A percentile compares a stretch with the other conserved stretches of the same genome.
Evolutionary conservation across 805 yeast species (phyloP).

Genomic region (Kodamaea nitidulidarum): DNA sequence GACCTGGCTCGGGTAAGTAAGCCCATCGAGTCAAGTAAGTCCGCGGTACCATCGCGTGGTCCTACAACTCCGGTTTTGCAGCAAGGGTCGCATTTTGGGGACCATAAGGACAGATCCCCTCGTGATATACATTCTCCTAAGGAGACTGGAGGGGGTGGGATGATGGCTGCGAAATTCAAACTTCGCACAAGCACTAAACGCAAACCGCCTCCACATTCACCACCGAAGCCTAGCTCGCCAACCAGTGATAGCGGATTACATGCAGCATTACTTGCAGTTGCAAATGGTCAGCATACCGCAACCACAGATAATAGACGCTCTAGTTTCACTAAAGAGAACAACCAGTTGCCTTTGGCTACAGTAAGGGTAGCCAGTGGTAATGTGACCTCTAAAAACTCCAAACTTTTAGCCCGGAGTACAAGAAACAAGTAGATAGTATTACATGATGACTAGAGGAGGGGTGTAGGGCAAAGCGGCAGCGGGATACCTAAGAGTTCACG

Average conservation of each 20-base stretch:
- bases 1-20: background rate
- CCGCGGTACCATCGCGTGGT: background rate
- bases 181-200: constrained; percentile 18
- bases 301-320: constrained; percentile 27
- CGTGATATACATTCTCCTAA: constrained; percentile 10
- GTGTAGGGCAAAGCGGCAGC: too few species aligned
- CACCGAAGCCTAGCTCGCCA: constrained; percentile 27
- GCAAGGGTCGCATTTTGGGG: background rate
- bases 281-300: constrained; percentile 24
- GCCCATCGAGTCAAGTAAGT: background rate
- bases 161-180: constrained; percentile 16
- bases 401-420: constrained; percentile 54
- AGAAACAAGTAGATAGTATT: constrained; percentile 17
- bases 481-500: too few species aligned
- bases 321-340: constrained; percentile 32
- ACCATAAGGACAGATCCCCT: constrained; percentile 1
- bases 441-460: background rate
- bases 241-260: constrained; percentile 22
- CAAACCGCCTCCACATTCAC: constrained; percentile 23
- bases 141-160: constrained; percentile 10
- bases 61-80: too few species aligned
- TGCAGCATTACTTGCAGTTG: constrained; percentile 43
- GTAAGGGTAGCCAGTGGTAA: constrained; percentile 5
- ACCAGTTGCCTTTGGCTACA: constrained; percentile 9
- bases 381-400: constrained; percentile 58